Evolutionary conservation across 768 basidiomycete genomes (phyloP).

Genomic region (Cystofilobasidium bisporidii): DNA sequence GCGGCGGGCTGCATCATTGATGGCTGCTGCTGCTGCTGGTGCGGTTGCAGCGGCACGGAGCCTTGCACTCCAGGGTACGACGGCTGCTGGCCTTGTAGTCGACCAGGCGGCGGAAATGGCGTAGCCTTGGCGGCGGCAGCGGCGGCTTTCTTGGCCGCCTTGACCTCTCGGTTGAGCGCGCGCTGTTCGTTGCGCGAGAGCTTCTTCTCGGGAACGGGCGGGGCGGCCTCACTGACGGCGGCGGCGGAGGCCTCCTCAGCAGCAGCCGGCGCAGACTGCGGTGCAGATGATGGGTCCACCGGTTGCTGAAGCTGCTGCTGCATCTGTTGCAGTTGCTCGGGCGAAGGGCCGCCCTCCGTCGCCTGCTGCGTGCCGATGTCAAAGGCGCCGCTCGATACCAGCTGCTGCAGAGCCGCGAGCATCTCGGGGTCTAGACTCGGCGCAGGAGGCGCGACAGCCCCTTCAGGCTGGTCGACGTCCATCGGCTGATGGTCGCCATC

Average conservation of each 20-base stretch:
- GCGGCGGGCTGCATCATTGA: neutral
- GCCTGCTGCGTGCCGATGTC: neutral
- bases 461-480: constrained; percentile 6
- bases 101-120: neutral
- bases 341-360: neutral
- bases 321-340: neutral
- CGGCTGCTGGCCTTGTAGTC: neutral
- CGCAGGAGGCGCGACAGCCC: neutral
- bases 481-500: neutral
- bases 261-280: too few species aligned
- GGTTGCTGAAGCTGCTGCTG: too few species aligned
- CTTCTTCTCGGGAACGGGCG: neutral
- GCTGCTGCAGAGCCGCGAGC: neutral
- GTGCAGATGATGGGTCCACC: too few species aligned
- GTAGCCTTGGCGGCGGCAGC: neutral
- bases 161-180: neutral
- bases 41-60: neutral
- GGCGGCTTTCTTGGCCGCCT: neutral
- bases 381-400: neutral
- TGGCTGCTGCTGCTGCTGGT: neutral
- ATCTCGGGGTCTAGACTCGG: neutral
- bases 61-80: neutral
- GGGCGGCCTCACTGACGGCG: too few species aligned
- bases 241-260: too few species aligned
- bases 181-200: neutral